Evolutionary conservation across 306 rosid genomes (phyloP).

Genomic region (Cicer arietinum): DNA sequence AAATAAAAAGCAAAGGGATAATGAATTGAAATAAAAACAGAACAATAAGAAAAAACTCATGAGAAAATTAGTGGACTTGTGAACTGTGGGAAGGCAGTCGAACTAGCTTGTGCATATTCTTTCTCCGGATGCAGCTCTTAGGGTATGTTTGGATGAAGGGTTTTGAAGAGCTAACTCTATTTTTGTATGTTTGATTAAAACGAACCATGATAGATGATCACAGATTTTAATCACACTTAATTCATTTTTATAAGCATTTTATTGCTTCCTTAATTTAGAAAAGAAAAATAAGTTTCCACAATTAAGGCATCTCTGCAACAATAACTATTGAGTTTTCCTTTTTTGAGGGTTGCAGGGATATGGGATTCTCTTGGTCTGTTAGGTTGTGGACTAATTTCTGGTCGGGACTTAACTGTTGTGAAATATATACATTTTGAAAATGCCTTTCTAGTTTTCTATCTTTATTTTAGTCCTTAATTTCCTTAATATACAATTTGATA

Average conservation of each 20-base stretch:
- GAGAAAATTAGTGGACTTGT: not conserved
- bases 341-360: not conserved
- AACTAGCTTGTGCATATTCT: not conserved
- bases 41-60: too few species aligned
- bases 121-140: not conserved
- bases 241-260: too few species aligned
- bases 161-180: too few species aligned
- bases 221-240: too few species aligned
- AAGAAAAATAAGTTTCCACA: too few species aligned
- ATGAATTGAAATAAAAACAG: not conserved
- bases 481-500: not conserved
- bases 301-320: not conserved
- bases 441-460: slow-evolving; percentile 13
- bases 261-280: too few species aligned
- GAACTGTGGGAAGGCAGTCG: too few species aligned
- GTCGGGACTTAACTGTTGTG: slow-evolving; percentile 4
- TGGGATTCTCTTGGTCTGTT: slow-evolving; percentile 21
- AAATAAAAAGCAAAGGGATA: not conserved
- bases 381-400: not conserved
- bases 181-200: too few species aligned
- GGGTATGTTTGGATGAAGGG: too few species aligned
- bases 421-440: slow-evolving; percentile 15
- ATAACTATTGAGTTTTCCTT: not conserved
- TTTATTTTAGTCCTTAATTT: not conserved
- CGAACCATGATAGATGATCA: too few species aligned